phyloP scores from a whole-genome alignment of 352 stramenopile species.

The Thalassiosira pacifica region DNA sequence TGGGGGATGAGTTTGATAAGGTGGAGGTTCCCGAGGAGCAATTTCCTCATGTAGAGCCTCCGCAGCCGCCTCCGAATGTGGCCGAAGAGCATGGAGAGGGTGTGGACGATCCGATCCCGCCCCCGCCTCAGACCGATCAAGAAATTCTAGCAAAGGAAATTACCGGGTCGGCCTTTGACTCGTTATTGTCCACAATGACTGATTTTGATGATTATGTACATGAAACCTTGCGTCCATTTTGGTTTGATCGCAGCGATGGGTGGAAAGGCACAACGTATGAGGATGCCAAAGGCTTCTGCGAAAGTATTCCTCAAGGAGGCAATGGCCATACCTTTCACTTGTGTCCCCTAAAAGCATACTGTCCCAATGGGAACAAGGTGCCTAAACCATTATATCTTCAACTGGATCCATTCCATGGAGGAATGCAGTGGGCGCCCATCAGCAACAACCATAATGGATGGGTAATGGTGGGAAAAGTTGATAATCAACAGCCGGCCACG shows the following conservation, averaged over 20 bases:
- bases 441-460: constrained; percentile 26
- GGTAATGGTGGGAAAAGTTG: constrained; percentile 22
- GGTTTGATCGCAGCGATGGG: constrained; percentile 28
- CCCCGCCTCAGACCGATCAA: too few species aligned
- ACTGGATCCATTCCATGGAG: constrained; percentile 18
- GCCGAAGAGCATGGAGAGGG: constrained; percentile 4
- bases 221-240: constrained; percentile 18
- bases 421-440: constrained; percentile 22
- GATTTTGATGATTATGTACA: background rate
- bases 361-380: constrained; percentile 20
- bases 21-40: background rate
- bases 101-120: constrained; percentile 6
- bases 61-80: background rate
- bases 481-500: background rate
- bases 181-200: too few species aligned
- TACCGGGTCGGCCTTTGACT: too few species aligned
- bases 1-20: constrained; percentile 7
- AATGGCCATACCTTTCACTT: constrained; percentile 33
- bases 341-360: constrained; percentile 21
- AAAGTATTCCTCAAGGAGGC: background rate
- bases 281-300: constrained; percentile 30
- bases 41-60: too few species aligned
- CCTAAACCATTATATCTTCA: constrained; percentile 22
- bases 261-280: constrained; percentile 30
- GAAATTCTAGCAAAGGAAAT: too few species aligned